phyloP scores from a whole-genome alignment of 1,284 basidiomycete genomes.

The Boletus hoseneyae region DNA sequence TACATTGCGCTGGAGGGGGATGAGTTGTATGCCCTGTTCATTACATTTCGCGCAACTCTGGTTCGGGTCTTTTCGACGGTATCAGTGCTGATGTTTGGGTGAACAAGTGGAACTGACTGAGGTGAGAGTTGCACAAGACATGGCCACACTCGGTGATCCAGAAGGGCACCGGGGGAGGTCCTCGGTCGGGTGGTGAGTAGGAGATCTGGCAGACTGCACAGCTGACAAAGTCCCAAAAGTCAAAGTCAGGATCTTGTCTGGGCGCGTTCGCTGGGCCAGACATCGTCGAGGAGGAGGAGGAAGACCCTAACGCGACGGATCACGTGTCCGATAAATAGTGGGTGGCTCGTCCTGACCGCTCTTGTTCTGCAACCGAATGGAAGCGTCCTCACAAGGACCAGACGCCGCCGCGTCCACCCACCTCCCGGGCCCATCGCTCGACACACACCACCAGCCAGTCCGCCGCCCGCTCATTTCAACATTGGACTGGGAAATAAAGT shows the following conservation, averaged over 20 bases:
- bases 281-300: constrained; percentile 30
- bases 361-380: background rate
- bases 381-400: constrained; percentile 7
- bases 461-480: constrained; percentile 39
- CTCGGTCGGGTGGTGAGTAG: constrained; percentile 47
- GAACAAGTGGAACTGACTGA: constrained; percentile 51
- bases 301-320: constrained; percentile 5
- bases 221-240: constrained; percentile 76
- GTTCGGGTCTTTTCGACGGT: constrained; percentile 48
- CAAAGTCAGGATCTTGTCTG: constrained; percentile 38
- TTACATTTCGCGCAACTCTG: constrained; percentile 70
- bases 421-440: background rate
- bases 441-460: background rate
- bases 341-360: background rate
- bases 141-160: constrained; percentile 85
- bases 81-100: background rate
- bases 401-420: background rate
- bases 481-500: constrained; percentile 48
- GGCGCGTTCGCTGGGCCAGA: constrained; percentile 32
- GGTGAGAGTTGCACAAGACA: constrained; percentile 75
- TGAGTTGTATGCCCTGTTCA: constrained; percentile 57
- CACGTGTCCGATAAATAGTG: constrained; percentile 15
- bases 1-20: constrained; percentile 71
- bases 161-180: constrained; percentile 60
- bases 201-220: constrained; percentile 67